Evolutionary conservation across 2,329 filamentous ascomycete genomes (phyloP).

Genomic region (Colletotrichum agaves): DNA sequence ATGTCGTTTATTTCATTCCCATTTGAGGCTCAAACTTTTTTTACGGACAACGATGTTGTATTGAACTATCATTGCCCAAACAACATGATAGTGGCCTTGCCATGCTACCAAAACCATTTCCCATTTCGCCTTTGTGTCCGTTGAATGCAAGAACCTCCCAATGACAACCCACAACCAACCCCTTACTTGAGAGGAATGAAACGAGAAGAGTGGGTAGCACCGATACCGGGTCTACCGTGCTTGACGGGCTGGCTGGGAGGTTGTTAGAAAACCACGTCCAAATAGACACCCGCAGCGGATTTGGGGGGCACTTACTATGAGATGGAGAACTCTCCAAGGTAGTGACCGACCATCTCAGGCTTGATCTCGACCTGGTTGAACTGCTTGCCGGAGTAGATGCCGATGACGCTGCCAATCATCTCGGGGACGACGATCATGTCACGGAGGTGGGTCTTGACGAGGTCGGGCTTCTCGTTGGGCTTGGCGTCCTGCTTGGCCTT

Average conservation of each 20-base stretch:
- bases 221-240: slow-evolving; percentile 99
- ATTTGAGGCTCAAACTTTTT: slow-evolving; percentile 36
- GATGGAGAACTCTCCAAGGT: slow-evolving; percentile 99
- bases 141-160: slow-evolving; percentile 67
- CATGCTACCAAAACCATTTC: slow-evolving; percentile 64
- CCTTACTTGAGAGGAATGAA: slow-evolving; percentile 99
- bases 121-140: slow-evolving; percentile 68
- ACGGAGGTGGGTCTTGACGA: slow-evolving; percentile 99
- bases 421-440: slow-evolving; percentile 99
- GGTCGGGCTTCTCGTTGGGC: slow-evolving; percentile 99
- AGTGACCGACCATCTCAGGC: slow-evolving; percentile 99
- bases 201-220: slow-evolving; percentile 99
- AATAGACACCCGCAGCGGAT: background rate
- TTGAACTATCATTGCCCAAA: slow-evolving; percentile 40
- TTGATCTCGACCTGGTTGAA: slow-evolving; percentile 99
- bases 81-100: slow-evolving; percentile 41
- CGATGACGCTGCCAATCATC: slow-evolving; percentile 99
- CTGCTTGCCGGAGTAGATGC: slow-evolving; percentile 99
- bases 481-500: slow-evolving; percentile 99
- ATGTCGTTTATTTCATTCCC: slow-evolving; percentile 37
- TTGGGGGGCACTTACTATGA: slow-evolving; percentile 82
- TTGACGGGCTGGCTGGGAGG: slow-evolving; percentile 93
- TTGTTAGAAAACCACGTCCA: slow-evolving; percentile 58
- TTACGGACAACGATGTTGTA: slow-evolving; percentile 41
- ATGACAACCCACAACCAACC: slow-evolving; percentile 58